Evolutionary conservation across 1,284 basidiomycete species (phyloP).

Genomic region (Sanghuangporus weigelae): DNA sequence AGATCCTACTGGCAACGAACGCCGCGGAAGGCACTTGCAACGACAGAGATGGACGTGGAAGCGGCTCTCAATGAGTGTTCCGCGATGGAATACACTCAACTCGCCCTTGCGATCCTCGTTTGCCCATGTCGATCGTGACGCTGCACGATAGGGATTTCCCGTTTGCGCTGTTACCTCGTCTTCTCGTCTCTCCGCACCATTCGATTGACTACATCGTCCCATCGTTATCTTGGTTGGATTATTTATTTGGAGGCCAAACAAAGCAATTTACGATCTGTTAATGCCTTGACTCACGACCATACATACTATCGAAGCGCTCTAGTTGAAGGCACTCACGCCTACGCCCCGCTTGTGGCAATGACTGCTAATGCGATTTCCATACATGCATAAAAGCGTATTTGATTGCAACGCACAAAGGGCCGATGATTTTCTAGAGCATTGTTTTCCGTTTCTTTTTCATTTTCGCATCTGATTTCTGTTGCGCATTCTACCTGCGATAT

Average conservation of each 20-base stretch:
- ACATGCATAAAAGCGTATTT: background rate
- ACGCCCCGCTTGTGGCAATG: background rate
- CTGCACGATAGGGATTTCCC: background rate
- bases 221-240: background rate
- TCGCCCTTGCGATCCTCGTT: constrained; percentile 10
- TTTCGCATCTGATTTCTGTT: background rate
- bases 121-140: background rate
- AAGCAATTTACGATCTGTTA: constrained; percentile 14
- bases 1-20: background rate
- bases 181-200: background rate
- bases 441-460: background rate
- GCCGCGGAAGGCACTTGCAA: constrained; percentile 8
- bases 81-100: constrained; percentile 9
- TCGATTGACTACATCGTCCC: background rate
- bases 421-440: background rate
- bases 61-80: constrained; percentile 15
- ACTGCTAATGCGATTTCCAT: background rate
- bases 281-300: constrained; percentile 9
- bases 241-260: constrained; percentile 5
- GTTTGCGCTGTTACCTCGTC: background rate
- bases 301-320: background rate
- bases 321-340: background rate
- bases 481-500: background rate
- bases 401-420: background rate
- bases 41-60: constrained; percentile 17